Base-by-base conservation (phyloP, 2,329 filamentous ascomycete species). In the Trichoderma pleuroti region DNA sequence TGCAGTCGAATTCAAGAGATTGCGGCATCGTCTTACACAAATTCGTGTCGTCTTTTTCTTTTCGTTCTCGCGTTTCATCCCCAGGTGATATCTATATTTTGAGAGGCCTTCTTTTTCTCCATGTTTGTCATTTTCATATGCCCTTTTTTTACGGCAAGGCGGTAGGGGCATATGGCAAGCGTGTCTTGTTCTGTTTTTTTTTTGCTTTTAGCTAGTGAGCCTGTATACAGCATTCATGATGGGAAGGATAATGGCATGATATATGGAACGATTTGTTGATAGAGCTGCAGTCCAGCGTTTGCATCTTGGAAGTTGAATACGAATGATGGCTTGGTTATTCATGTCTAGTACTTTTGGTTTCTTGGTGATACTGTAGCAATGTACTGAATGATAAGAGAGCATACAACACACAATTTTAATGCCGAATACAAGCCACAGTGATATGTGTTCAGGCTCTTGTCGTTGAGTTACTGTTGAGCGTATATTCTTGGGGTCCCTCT, bases 371-470 rank as follows among this genome's bases (percentile, higher is more conserved):
- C 5, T 21, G 46, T 24, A 14, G 46, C 46, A 52, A 52, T 12
- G n/a, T 49, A 7, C n/a, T 46, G 18, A n/a, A 21, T 21, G 11
- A 49, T 21, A 49, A 10, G 10, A 24, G 42, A 49, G 2, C 11
- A 21, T 14, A 24, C 1, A 14, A 7, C 46, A 49, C 46, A 7
- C 10, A 14, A 24, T 2, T 49, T 3, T 21, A 6, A 21, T 7
- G n/a, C 0, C 0, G n/a, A 49, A 21, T 21, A 49, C n/a, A 49
- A 5, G 42, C 42, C 18, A 49, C n/a, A n/a, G 39, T n/a, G 16
- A 18, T 18, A 2, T 2, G 2, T n/a, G 0, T 5, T 6, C 1
- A 1, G 4, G 9, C 0, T 21, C 42, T 4, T 11, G 42, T 21
- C n/a, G 2, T 46, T 46, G 10, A 46, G 1, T 21, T 12, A 12